Evolutionary conservation across 495 filamentous ascomycete genomes (phyloP).

Genomic region (Cladorrhinum samala): DNA sequence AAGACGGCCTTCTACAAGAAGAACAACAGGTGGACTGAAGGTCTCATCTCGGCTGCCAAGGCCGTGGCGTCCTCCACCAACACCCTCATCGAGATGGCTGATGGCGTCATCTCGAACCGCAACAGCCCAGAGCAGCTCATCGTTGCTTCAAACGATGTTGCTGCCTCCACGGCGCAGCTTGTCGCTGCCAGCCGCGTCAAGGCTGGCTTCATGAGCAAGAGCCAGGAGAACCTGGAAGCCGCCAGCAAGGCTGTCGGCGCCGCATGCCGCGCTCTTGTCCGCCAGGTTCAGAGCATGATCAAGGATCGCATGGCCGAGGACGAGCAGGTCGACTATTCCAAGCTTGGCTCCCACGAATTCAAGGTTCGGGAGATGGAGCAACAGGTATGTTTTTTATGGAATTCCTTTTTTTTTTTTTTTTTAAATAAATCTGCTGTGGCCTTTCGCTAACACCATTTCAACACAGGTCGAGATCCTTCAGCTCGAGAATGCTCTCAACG

Average conservation of each 20-base stretch:
- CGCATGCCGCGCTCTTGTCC: constrained; percentile 79
- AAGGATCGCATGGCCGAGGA: constrained; percentile 74
- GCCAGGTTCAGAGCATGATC: constrained; percentile 93
- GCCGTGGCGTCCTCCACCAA: constrained; percentile 89
- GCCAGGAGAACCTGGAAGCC: constrained; percentile 81
- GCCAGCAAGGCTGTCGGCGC: constrained; percentile 89
- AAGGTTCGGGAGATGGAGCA: constrained; percentile 99
- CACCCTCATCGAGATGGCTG: constrained; percentile 92
- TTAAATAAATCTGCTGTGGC: background rate
- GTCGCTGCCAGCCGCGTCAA: constrained; percentile 94
- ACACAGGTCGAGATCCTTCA: constrained; percentile 90
- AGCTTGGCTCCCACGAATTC: constrained; percentile 88
- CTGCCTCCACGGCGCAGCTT: constrained; percentile 90
- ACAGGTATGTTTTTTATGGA: constrained; percentile 61
- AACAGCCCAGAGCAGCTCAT: constrained; percentile 96
- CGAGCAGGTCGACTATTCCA: constrained; percentile 81
- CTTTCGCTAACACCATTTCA: constrained; percentile 3
- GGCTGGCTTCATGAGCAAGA: constrained; percentile 95
- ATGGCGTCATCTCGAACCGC: constrained; percentile 84
- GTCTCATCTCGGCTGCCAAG: constrained; percentile 93
- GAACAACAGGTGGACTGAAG: constrained; percentile 95
- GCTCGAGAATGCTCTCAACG: constrained; percentile 79
- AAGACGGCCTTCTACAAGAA: constrained; percentile 99
- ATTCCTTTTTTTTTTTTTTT: constrained; percentile 9
- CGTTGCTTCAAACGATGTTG: constrained; percentile 94